phyloP scores from a whole-genome alignment of 352 stramenopile species.

The Phytophthora pseudosyringae region DNA sequence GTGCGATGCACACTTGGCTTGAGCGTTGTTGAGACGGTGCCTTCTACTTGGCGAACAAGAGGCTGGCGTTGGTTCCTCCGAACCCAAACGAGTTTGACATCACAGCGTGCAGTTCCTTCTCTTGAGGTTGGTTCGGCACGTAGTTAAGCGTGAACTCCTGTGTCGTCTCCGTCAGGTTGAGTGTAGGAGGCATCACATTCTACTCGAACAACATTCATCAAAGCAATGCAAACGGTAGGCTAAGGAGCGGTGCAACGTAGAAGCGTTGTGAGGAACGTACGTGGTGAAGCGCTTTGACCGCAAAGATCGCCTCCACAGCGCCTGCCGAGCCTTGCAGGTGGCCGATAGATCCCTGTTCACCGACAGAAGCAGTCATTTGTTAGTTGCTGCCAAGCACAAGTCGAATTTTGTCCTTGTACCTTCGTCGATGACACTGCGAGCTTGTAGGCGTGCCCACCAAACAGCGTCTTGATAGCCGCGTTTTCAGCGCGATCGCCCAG shows the following conservation, averaged over 20 bases:
- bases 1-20: too few species aligned
- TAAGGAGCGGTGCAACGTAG: too few species aligned
- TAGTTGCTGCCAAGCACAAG: background rate
- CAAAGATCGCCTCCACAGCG: conserved; percentile 96
- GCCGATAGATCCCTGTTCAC: conserved; percentile 82
- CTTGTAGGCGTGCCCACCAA: conserved; percentile 56
- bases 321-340: conserved; percentile 97
- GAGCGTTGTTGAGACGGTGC: too few species aligned
- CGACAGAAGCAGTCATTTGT: background rate
- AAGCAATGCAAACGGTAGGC: too few species aligned
- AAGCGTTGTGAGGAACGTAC: conserved; percentile 34
- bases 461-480: conserved; percentile 89
- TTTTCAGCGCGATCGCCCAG: conserved; percentile 96
- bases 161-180: conserved; percentile 91
- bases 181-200: conserved; percentile 93
- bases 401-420: conserved; percentile 26
- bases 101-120: conserved; percentile 79
- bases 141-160: conserved; percentile 90
- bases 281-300: conserved; percentile 92
- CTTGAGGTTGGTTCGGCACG: conserved; percentile 67
- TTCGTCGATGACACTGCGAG: conserved; percentile 87
- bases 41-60: conserved; percentile 77
- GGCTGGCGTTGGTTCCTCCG: conserved; percentile 94
- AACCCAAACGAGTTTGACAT: conserved; percentile 98
- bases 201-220: conserved; percentile 26